Conservation (phyloP, 176 grass and related monocot genomes). For the Tuctoria greenei region DNA sequence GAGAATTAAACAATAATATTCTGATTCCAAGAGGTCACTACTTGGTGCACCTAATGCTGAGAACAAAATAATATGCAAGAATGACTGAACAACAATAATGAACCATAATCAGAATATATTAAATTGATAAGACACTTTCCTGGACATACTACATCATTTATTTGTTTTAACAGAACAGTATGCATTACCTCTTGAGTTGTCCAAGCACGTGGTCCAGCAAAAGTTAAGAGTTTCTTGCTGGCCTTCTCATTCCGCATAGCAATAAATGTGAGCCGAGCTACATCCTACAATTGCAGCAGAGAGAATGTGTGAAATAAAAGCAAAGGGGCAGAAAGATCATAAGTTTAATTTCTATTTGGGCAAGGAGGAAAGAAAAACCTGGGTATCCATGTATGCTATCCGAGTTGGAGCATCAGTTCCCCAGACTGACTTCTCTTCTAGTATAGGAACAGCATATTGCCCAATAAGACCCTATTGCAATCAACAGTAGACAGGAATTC, state of each 20-base stretch:
- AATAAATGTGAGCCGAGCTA: conserved; percentile 91
- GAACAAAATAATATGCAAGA: conserved; percentile 18
- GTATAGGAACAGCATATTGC: conserved; percentile 98
- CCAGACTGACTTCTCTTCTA: conserved; percentile 99
- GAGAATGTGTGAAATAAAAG: conserved; percentile 36
- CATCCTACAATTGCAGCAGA: conserved; percentile 56
- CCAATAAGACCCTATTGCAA: conserved; percentile 84
- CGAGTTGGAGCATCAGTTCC: conserved; percentile 98
- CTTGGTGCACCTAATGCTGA: conserved; percentile 8
- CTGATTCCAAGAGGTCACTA: conserved; percentile 25
- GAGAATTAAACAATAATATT: conserved; percentile 12
- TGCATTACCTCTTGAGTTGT: conserved; percentile 94
- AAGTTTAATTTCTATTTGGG: conserved; percentile 7
- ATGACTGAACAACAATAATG: conserved; percentile 7
- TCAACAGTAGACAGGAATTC: conserved; percentile 27
- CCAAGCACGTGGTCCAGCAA: conserved; percentile 98
- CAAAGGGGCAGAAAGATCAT: conserved; percentile 6
- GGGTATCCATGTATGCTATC: conserved; percentile 99
- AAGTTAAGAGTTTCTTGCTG: conserved; percentile 72
- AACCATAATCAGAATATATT: neutral
- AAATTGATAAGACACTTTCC: neutral
- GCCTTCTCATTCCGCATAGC: conserved; percentile 82
- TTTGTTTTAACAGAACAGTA: neutral
- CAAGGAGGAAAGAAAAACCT: conserved; percentile 48
- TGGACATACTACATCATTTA: conserved; percentile 21